Evolutionary conservation across 768 basidiomycete genomes (phyloP).

Genomic region (Russula abietina): DNA sequence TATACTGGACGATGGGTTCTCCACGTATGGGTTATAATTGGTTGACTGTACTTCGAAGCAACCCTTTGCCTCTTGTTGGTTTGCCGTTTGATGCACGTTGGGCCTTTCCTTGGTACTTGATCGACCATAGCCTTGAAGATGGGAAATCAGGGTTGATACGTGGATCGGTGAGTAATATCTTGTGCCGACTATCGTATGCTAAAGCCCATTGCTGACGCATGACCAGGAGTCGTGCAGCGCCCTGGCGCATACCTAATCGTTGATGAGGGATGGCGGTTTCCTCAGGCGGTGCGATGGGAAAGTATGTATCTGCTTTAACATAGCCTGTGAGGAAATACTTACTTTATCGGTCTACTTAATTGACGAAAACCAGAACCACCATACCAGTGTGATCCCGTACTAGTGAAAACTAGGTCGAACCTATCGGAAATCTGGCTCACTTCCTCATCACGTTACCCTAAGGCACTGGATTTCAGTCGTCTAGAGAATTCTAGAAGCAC

Average conservation of each 20-base stretch:
- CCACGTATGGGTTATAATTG: background rate
- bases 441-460: background rate
- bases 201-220: background rate
- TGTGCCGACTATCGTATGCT: background rate
- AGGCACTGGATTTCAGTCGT: too few relatives aligned
- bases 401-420: background rate
- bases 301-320: background rate
- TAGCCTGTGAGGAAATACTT: background rate
- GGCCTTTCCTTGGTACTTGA: too few relatives aligned
- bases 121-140: too few relatives aligned
- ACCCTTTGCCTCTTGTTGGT: background rate
- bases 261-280: background rate
- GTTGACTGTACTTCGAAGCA: background rate
- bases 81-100: background rate
- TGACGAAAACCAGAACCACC: background rate
- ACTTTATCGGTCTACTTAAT: background rate
- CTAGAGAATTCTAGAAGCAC: too few relatives aligned
- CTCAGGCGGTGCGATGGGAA: background rate
- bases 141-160: background rate
- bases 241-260: background rate
- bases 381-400: background rate
- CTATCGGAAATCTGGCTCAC: background rate
- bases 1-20: background rate
- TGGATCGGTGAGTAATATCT: background rate
- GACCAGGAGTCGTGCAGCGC: background rate